Conservation (phyloP, 345 rosid genomes). For the Linum tenue region DNA sequence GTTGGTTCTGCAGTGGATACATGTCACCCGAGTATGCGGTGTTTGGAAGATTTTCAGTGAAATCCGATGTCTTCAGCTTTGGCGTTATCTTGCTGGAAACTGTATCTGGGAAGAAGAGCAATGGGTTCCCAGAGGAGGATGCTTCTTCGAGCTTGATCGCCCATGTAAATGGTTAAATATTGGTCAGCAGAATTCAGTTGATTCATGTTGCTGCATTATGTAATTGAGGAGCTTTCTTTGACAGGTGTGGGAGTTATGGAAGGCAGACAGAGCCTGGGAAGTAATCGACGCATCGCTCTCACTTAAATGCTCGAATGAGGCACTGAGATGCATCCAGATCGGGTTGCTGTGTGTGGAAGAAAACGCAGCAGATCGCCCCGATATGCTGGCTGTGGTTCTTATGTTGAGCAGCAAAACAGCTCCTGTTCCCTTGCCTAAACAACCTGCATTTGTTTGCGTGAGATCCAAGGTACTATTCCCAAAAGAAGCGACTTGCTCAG, state of each 20-base stretch:
- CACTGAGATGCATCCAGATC: neutral
- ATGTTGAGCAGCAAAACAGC: neutral
- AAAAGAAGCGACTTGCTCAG: neutral
- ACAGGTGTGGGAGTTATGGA: neutral
- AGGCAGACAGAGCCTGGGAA: neutral
- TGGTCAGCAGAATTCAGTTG: no score
- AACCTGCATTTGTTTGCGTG: neutral
- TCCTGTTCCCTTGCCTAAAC: neutral
- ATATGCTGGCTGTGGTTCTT: neutral
- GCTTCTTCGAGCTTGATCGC: no score
- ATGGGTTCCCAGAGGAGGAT: no score
- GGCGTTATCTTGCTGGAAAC: no score
- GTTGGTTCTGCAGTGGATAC: no score
- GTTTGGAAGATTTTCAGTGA: no score
- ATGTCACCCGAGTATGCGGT: no score
- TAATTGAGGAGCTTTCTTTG: neutral
- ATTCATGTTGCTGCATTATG: no score
- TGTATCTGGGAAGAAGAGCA: no score
- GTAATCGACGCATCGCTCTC: neutral
- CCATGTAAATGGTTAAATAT: neutral
- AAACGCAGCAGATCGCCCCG: neutral
- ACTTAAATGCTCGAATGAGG: neutral
- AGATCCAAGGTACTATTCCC: neutral
- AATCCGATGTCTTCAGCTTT: no score
- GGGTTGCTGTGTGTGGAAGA: slow-evolving; percentile 1